Evolutionary conservation across 495 filamentous ascomycete species (phyloP).

Genomic region (Terfezia boudieri): DNA sequence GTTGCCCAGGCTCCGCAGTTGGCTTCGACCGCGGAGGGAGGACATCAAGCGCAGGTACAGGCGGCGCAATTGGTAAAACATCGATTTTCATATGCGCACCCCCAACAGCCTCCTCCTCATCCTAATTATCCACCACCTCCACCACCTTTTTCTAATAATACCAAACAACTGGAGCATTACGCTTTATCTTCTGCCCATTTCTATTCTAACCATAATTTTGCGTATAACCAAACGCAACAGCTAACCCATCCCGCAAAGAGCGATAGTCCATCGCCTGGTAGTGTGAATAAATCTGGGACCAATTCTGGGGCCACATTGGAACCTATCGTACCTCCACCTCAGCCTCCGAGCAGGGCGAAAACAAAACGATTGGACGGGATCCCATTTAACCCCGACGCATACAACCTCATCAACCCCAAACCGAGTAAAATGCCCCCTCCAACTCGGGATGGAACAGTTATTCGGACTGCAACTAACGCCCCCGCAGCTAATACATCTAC

Average conservation of each 20-base stretch:
- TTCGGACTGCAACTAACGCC: conserved; percentile 34
- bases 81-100: too few species aligned
- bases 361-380: conserved; percentile 22
- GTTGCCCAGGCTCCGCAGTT: background rate
- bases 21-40: too few species aligned
- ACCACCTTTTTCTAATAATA: background rate
- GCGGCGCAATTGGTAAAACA: background rate
- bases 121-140: background rate
- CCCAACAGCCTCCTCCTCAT: background rate
- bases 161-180: background rate
- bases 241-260: background rate
- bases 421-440: conserved; percentile 46
- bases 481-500: background rate
- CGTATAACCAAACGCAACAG: background rate
- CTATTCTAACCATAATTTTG: too few species aligned
- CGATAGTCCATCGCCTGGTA: background rate
- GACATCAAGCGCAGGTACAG: too few species aligned
- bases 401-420: conserved; percentile 51
- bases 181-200: background rate
- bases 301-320: background rate
- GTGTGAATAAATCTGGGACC: background rate
- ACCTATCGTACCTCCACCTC: background rate
- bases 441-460: conserved; percentile 65
- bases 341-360: background rate
- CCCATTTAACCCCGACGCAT: conserved; percentile 81